phyloP scores from a whole-genome alignment of 2,329 filamentous ascomycete genomes.

The Fusarium abutilonis region DNA sequence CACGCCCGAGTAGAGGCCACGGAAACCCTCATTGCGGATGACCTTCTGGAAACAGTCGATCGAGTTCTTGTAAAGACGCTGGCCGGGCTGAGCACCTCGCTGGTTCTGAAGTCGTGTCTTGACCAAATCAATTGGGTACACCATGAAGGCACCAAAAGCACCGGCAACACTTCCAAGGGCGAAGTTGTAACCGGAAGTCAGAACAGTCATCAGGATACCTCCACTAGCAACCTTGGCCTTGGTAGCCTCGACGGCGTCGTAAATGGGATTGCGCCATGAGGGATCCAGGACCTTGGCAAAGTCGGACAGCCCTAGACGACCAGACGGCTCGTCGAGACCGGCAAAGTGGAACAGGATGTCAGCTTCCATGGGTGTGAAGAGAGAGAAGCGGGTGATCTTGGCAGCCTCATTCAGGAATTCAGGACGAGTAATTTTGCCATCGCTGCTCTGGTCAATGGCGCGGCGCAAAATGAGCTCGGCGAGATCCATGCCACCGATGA shows the following conservation, averaged over 20 bases:
- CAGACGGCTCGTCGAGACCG: slow-evolving; percentile 87
- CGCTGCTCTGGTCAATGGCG: slow-evolving; percentile 81
- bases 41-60: slow-evolving; percentile 95
- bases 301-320: slow-evolving; percentile 81
- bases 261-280: slow-evolving; percentile 78
- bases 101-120: slow-evolving; percentile 99
- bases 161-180: slow-evolving; percentile 87
- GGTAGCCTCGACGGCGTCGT: slow-evolving; percentile 61
- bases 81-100: slow-evolving; percentile 80
- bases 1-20: slow-evolving; percentile 92
- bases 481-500: slow-evolving; percentile 97
- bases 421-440: slow-evolving; percentile 92
- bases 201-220: slow-evolving; percentile 66
- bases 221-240: slow-evolving; percentile 46
- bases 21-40: slow-evolving; percentile 88
- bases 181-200: slow-evolving; percentile 87
- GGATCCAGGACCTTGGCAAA: slow-evolving; percentile 96
- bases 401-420: slow-evolving; percentile 97
- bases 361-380: slow-evolving; percentile 98
- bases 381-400: slow-evolving; percentile 88
- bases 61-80: slow-evolving; percentile 95
- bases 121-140: slow-evolving; percentile 97
- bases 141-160: slow-evolving; percentile 98
- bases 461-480: slow-evolving; percentile 93
- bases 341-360: slow-evolving; percentile 99